These are phyloP conservation scores for Neopestalotiopsis sp. DNA, from an alignment of 2,329 filamentous ascomycete species.

Conservation along the genomic window DNA sequence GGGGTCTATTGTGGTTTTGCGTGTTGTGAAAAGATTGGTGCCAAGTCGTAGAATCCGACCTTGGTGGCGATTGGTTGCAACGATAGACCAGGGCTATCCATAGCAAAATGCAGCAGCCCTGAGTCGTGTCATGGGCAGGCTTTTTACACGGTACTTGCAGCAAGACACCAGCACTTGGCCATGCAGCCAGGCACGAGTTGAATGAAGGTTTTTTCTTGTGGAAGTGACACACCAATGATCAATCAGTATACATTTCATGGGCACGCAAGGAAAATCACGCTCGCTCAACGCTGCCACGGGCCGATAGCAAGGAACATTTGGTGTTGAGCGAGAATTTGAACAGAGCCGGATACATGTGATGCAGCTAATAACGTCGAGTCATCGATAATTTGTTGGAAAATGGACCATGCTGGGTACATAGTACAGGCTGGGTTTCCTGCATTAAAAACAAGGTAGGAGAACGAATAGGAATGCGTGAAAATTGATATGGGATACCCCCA, in stretches of 20 bases:
- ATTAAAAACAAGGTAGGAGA: not conserved
- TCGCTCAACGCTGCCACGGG: not conserved
- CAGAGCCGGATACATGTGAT: not conserved
- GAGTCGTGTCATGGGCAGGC: not conserved
- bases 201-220: not conserved
- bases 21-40: not conserved
- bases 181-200: not conserved
- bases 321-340: not conserved
- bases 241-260: not conserved
- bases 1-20: not conserved
- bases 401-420: not conserved
- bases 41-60: not conserved
- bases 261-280: not conserved
- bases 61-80: not conserved
- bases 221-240: not conserved
- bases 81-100: not conserved
- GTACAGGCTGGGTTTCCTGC: not conserved
- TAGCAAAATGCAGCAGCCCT: not conserved
- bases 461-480: not conserved
- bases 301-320: not conserved
- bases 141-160: not conserved
- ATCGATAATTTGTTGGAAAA: not conserved
- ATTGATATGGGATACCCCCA: not conserved
- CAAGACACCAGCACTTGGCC: not conserved
- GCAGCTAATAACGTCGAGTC: not conserved